Evolutionary conservation across 441 rosid genomes (phyloP), one percentile per base, ranked within the genome.

Genomic region (Sinapis alba): DNA sequence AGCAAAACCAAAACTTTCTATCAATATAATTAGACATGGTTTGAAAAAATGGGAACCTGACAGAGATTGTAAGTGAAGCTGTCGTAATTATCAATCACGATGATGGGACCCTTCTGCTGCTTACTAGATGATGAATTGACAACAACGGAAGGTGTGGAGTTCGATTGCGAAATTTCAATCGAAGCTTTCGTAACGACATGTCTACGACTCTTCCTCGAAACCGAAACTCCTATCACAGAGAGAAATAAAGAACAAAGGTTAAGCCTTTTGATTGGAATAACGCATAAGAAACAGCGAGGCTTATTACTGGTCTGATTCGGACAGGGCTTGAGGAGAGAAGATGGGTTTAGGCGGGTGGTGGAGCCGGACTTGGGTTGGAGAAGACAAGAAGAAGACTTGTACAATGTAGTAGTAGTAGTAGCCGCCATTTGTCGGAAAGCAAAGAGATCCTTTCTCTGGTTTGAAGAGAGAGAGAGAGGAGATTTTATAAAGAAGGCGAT

Each of bases 21-120:
- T n/a, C n/a, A n/a, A n/a, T n/a, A n/a, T n/a, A n/a, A n/a, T n/a
- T n/a, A n/a, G n/a, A n/a, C n/a, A n/a, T n/a, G n/a, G n/a, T n/a
- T n/a, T 23, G 24, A 23, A 23, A 23, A 1, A 34, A 9, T 1
- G 38, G 38, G 61, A 62, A 96, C 97, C 97, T 96, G 97, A 45
- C 98, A 93, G 72, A 96, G 95, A 83, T 91, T 93, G 78, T 91
- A 91, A 28, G 98, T 96, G 83, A 96, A 96, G 82, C 98, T 96
- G 68, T 96, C 97, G 82, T 93, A 91, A 81, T 96, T 93, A 81
- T 93, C 99, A 71, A 93, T 88, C 36, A 96, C 97, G 62, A 96
- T 63, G 45, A 91, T 84, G 28, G 99, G 96, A 69, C 83, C 79
- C 36, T 59, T 77, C 9, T 34, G 38, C 77, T 73, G 57, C 77